Percentiles rank a stretch among this genome's conserved stretches.
Conservation (phyloP, 495 filamentous ascomycete genomes). For the Penicillium silybi region DNA sequence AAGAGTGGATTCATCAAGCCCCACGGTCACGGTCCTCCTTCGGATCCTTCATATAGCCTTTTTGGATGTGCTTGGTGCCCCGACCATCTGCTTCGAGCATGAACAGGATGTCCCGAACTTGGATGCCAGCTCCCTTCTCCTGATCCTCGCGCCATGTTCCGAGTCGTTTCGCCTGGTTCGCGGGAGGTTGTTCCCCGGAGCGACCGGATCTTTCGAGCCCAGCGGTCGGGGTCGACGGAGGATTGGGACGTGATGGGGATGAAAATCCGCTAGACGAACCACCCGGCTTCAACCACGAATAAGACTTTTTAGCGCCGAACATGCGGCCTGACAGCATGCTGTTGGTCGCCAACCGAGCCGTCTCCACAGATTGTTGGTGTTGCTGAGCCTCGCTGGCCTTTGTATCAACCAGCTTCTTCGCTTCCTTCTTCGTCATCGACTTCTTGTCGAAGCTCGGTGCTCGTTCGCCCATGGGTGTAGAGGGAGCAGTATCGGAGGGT, state of each 20-base stretch:
- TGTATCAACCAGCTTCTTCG: conserved; percentile 47
- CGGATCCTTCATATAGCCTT: conserved; percentile 42
- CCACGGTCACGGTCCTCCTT: conserved; percentile 40
- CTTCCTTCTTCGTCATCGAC: conserved; percentile 52
- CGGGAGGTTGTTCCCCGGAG: conserved; percentile 23
- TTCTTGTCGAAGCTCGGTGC: conserved; percentile 51
- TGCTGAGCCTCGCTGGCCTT: conserved; percentile 49
- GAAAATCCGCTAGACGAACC: conserved; percentile 38
- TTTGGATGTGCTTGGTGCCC: conserved; percentile 42
- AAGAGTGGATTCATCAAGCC: conserved; percentile 19
- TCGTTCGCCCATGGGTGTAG: conserved; percentile 39
- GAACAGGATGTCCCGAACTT: conserved; percentile 48
- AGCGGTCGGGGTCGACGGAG: conserved; percentile 30
- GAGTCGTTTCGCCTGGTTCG: conserved; percentile 29
- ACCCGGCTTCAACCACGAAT: conserved; percentile 43
- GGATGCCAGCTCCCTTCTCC: conserved; percentile 43
- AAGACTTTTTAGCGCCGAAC: conserved; percentile 45
- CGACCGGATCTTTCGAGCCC: conserved; percentile 31
- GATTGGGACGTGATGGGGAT: conserved; percentile 32
- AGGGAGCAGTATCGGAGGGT: conserved; percentile 26
- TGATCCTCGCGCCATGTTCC: conserved; percentile 49
- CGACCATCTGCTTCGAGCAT: conserved; percentile 49
- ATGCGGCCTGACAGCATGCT: conserved; percentile 42
- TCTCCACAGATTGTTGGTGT: conserved; percentile 48
- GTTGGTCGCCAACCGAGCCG: conserved; percentile 43